Evolutionary conservation across 2,329 filamentous ascomycete genomes (phyloP), one percentile per base, ranked within the genome.

Genomic region (Talaromyces sp.): DNA sequence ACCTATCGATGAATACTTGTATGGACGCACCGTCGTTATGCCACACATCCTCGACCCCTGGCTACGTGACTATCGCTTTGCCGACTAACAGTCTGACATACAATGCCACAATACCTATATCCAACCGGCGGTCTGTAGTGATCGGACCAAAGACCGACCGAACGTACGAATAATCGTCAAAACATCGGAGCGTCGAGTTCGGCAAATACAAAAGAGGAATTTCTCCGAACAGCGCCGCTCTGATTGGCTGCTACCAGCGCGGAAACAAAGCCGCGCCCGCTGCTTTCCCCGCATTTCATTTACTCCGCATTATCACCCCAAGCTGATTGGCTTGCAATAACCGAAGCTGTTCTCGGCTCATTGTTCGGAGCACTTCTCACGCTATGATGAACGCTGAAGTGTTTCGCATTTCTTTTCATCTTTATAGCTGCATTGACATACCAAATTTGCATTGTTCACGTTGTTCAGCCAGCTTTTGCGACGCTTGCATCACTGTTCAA

Each of bases 321-420:
- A n/a, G 35, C 37, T 57, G 54, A 57, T 57, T 57, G 54, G 54
- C 54, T 57, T 42, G 54, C 54, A 40, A 56, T 40, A 56, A 18
- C 54, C 54, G 33, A 39, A 42, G 54, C 37, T 42, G 23, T 57
- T 18, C 48, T 14, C 48, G 28, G 48, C 28, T 35, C 18, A 54
- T 54, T 35, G 31, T 8, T 23, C n/a, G n/a, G 33, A 54, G 31
- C 7, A 23, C 31, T 23, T 35, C 31, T 35, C 50, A 23, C 12
- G n/a, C 6, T 8, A 35, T 5, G 11, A 50, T 28, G 21, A 25
- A 31, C 2, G 23, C 14, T n/a, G 44, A 14, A 7, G 31, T 33
- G 8, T n/a, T 52, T 11, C n/a, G 7, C 2, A 31, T 11, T 18
- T 33, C 8, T 18, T 31, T 7, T 25, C 46, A 3, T n/a, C 46